Conservation (phyloP, 768 basidiomycete genomes). For the Panaeolus cyanescens region DNA sequence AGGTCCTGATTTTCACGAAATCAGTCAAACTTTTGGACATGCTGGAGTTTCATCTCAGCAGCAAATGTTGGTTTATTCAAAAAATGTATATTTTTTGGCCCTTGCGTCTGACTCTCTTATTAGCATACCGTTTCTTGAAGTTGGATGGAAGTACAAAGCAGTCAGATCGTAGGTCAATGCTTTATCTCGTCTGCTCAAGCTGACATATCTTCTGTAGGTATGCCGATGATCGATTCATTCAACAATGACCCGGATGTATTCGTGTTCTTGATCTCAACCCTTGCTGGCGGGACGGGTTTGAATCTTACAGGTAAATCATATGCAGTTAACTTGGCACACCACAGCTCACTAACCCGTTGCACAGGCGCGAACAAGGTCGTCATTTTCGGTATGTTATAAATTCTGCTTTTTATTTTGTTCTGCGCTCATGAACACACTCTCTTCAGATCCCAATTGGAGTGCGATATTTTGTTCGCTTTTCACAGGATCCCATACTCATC, state of each 20-base stretch:
- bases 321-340: constrained; percentile 2
- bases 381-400: constrained; percentile 65
- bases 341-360: neutral
- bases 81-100: neutral
- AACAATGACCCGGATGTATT: constrained; percentile 73
- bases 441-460: constrained; percentile 93
- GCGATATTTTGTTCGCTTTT: constrained; percentile 28
- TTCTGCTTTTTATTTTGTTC: neutral
- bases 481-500: constrained; percentile 1
- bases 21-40: constrained; percentile 89
- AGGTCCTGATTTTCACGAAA: constrained; percentile 93
- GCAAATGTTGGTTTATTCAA: constrained; percentile 40
- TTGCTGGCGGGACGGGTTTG: constrained; percentile 89
- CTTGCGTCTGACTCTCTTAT: constrained; percentile 5
- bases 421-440: constrained; percentile 9
- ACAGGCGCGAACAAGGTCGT: constrained; percentile 90
- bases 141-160: constrained; percentile 80
- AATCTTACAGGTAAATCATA: constrained; percentile 63
- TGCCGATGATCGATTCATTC: constrained; percentile 86
- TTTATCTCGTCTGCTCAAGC: neutral
- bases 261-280: constrained; percentile 86
- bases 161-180: constrained; percentile 55
- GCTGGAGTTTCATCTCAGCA: constrained; percentile 74
- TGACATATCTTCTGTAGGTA: constrained; percentile 48
- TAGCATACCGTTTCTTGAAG: constrained; percentile 59